These are phyloP conservation scores for Orbilia oligospora DNA, from an alignment of 2,329 filamentous ascomycete species.

Conservation along the genomic window DNA sequence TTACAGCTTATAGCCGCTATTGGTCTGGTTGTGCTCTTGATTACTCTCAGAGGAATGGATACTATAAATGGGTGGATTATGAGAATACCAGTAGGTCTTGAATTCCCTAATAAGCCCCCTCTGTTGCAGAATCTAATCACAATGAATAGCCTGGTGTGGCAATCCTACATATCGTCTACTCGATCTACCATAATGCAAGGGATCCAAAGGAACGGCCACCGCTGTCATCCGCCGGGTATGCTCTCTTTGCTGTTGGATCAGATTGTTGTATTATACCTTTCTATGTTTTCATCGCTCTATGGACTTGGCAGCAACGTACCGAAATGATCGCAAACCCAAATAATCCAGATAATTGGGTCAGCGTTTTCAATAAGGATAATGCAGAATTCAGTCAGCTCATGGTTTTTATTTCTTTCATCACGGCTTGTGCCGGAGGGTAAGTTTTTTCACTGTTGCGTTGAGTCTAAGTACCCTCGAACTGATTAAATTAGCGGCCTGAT, in stretches of 20 bases:
- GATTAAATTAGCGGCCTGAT: constrained; percentile 73
- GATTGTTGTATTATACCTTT: constrained; percentile 78
- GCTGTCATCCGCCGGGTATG: constrained; percentile 87
- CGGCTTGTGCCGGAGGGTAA: constrained; percentile 66
- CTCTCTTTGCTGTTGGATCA: constrained; percentile 82
- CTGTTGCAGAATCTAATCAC: constrained; percentile 61
- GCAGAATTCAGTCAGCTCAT: constrained; percentile 72
- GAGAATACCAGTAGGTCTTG: constrained; percentile 77
- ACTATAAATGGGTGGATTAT: constrained; percentile 80
- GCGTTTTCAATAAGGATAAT: constrained; percentile 67
- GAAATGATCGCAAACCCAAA: constrained; percentile 60
- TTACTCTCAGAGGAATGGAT: constrained; percentile 80
- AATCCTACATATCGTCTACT: constrained; percentile 80
- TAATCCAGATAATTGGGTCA: constrained; percentile 65
- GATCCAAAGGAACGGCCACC: constrained; percentile 80
- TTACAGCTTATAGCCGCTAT: constrained; percentile 78
- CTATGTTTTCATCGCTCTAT: constrained; percentile 74
- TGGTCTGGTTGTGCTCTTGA: constrained; percentile 80
- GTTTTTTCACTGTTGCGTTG: constrained; percentile 67
- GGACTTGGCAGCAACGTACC: constrained; percentile 71
- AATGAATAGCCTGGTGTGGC: constrained; percentile 79
- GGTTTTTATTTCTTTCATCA: constrained; percentile 68
- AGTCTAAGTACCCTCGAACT: constrained; percentile 73
- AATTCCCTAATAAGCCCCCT: background rate
- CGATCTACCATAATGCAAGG: constrained; percentile 82